Conservation (phyloP, 2,329 filamentous ascomycete genomes). For the Biscogniauxia marginata region DNA sequence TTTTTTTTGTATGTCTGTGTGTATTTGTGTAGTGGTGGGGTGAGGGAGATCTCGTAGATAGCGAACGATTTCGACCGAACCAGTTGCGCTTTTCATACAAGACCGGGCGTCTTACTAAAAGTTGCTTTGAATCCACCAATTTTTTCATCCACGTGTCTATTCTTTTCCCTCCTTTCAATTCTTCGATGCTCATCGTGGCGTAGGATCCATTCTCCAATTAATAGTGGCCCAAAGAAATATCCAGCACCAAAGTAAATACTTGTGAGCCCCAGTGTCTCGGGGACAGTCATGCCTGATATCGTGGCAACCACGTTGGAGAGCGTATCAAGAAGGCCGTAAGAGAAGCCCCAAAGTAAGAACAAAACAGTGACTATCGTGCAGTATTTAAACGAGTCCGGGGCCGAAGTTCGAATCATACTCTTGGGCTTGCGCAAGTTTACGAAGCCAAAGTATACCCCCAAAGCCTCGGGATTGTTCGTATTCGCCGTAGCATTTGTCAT, state of each 20-base stretch:
- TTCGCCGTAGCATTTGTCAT: constrained; percentile 36
- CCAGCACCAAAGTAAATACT: constrained; percentile 69
- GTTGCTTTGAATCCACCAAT: constrained; percentile 73
- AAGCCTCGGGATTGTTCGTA: constrained; percentile 39
- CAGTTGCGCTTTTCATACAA: background rate
- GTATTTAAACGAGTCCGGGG: constrained; percentile 66
- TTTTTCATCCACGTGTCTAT: constrained; percentile 34
- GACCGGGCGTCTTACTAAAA: constrained; percentile 48
- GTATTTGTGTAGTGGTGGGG: too few species aligned
- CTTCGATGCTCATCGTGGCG: constrained; percentile 63
- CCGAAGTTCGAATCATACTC: constrained; percentile 65
- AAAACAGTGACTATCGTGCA: constrained; percentile 74
- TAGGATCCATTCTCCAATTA: constrained; percentile 69
- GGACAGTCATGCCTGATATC: constrained; percentile 59
- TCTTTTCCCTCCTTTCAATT: constrained; percentile 40
- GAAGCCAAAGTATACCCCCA: constrained; percentile 68
- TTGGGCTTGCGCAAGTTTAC: constrained; percentile 69
- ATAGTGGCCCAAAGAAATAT: constrained; percentile 68
- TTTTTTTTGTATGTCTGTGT: too few species aligned
- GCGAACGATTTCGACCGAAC: background rate
- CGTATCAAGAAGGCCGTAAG: constrained; percentile 81
- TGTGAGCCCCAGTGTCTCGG: constrained; percentile 66
- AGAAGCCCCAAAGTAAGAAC: constrained; percentile 88
- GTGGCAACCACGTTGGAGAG: constrained; percentile 70
- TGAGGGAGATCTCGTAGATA: background rate